Evolutionary conservation across 768 basidiomycete genomes (phyloP).

Genomic region (Rhizopogon vesiculosus): DNA sequence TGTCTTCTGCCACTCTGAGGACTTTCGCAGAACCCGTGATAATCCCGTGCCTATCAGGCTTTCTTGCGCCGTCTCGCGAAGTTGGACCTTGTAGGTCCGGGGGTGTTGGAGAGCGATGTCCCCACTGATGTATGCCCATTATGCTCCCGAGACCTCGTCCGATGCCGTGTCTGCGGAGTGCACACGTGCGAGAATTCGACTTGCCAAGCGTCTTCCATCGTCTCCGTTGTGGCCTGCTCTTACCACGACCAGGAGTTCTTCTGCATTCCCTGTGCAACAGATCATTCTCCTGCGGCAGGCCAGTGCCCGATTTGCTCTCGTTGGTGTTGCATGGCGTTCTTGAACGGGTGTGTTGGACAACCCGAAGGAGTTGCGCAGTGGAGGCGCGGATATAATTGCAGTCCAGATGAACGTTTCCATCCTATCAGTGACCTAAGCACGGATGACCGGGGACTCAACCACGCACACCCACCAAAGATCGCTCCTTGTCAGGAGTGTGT

Average conservation of each 20-base stretch:
- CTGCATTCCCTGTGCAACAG: background rate
- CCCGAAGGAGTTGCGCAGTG: background rate
- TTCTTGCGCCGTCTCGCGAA: background rate
- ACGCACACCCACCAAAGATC: background rate
- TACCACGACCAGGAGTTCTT: background rate
- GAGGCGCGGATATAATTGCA: background rate
- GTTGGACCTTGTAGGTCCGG: background rate
- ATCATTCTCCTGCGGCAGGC: background rate
- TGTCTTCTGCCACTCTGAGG: background rate
- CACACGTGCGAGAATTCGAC: background rate
- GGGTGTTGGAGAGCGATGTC: background rate
- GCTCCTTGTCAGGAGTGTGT: background rate
- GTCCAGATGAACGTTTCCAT: background rate
- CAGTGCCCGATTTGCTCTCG: background rate
- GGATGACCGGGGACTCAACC: background rate
- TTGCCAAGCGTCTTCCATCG: background rate
- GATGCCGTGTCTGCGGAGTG: background rate
- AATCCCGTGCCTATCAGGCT: background rate
- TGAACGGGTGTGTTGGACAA: conserved; percentile 1
- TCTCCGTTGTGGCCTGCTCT: background rate
- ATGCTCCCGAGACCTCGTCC: background rate
- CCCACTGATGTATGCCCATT: background rate
- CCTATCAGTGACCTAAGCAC: background rate
- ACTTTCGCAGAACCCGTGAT: background rate
- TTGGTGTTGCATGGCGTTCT: background rate